Conservation (phyloP, 106 monocot genomes). For the Ottelia alismoides region DNA sequence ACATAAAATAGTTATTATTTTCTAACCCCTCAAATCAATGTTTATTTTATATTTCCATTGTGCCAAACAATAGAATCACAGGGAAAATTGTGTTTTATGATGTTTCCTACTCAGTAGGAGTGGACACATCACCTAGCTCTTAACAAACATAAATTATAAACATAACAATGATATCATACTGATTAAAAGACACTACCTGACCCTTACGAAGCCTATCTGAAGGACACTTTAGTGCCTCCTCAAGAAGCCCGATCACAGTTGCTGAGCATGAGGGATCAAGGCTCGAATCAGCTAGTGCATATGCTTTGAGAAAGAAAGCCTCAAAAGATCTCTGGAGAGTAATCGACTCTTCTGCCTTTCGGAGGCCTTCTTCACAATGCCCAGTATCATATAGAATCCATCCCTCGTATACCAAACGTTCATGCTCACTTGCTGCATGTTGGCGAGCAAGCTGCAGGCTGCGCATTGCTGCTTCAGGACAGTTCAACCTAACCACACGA, state of each 20-base stretch:
- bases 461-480: constrained; percentile 94
- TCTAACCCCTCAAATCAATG: too few species aligned
- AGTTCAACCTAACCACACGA: constrained; percentile 65
- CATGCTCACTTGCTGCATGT: constrained; percentile 68
- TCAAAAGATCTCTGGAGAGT: constrained; percentile 91
- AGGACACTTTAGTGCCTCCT: constrained; percentile 88
- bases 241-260: constrained; percentile 71
- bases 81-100: too few species aligned
- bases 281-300: constrained; percentile 94
- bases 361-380: constrained; percentile 80
- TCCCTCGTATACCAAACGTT: constrained; percentile 90
- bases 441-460: constrained; percentile 90
- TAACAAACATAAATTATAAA: too few species aligned
- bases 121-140: too few species aligned
- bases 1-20: too few species aligned
- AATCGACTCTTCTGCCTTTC: constrained; percentile 90
- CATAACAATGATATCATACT: too few species aligned
- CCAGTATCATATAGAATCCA: constrained; percentile 99
- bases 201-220: constrained; percentile 97
- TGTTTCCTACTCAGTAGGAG: too few species aligned
- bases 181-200: too few species aligned
- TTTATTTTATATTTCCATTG: too few species aligned
- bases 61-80: not conserved
- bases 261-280: constrained; percentile 57
- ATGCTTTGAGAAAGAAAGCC: constrained; percentile 98